Percentiles rank a stretch among this genome's conserved stretches.
These are phyloP conservation scores for Niveomyces coronatus DNA, from an alignment of 2,329 filamentous ascomycete species.

Conservation along the genomic window DNA sequence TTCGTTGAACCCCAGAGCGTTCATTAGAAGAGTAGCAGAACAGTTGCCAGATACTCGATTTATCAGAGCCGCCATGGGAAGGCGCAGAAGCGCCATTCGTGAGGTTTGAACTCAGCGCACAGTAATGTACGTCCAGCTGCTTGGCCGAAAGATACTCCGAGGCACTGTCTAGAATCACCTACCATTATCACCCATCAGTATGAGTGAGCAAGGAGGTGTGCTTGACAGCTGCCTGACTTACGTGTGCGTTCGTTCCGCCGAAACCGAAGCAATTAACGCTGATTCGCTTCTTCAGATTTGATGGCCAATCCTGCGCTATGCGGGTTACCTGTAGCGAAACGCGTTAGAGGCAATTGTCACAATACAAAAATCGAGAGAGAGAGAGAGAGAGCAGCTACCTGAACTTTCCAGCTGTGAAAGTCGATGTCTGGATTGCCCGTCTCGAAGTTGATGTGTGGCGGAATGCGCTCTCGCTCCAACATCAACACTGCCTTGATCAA, in stretches of 20 bases:
- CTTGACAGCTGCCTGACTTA: constrained; percentile 23
- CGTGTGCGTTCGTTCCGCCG: constrained; percentile 46
- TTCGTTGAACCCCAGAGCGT: constrained; percentile 26
- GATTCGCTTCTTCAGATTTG: constrained; percentile 33
- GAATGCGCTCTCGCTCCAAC: constrained; percentile 40
- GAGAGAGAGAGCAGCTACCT: constrained; percentile 21
- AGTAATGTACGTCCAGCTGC: background rate
- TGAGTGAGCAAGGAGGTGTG: too few species aligned
- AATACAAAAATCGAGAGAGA: background rate
- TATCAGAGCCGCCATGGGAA: background rate
- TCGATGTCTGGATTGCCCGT: constrained; percentile 35
- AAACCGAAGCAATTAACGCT: constrained; percentile 50
- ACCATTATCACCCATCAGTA: too few species aligned
- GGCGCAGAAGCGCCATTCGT: constrained; percentile 4
- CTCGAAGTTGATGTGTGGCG: constrained; percentile 41
- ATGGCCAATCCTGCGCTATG: constrained; percentile 32
- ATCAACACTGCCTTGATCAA: constrained; percentile 42
- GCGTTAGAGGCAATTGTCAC: too few species aligned
- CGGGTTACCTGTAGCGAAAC: constrained; percentile 27
- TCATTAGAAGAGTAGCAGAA: constrained; percentile 36
- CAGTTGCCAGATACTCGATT: constrained; percentile 22
- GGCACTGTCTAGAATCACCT: constrained; percentile 37
- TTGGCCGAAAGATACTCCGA: constrained; percentile 24
- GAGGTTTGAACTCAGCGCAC: background rate
- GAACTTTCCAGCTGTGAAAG: constrained; percentile 35